Evolutionary conservation across 2,329 filamentous ascomycete species (phyloP), one percentile per base, ranked within the genome.

Genomic region (Coniochaeta prunicola): DNA sequence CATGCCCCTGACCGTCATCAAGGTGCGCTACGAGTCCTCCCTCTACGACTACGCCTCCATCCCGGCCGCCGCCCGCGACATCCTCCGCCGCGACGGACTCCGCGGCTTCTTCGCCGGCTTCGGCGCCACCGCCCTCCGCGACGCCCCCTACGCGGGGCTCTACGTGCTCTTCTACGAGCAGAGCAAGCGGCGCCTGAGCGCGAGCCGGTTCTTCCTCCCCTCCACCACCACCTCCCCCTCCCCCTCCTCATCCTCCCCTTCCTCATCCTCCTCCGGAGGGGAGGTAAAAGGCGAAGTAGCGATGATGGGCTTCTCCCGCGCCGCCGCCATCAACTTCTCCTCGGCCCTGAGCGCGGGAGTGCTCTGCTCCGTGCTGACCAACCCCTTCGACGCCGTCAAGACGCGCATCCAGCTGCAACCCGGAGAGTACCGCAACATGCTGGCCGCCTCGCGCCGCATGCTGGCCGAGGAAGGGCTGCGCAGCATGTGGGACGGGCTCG

Each of bases 381-480:
- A 99, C 71, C 94, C 94, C 0, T 97, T 97, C 68, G 94, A 99
- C 73, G 92, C 92, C 0, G 87, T 97, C 72, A 99, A 99, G 77
- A 99, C 94, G 24, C 80, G 94, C 56, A 86, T 99, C 65, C 94
- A 99, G 75, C 80, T 99, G 34, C 90, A 96, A 77, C 94, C 94
- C 3, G 79, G 79, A 7, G 81, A 84, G 59, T 99, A 97, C 69
- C 80, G 81, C 34, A 97, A 97, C 68, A 90, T 93, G 81, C 73
- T 90, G 64, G 85, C 89, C 62, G 91, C 92, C 0, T 86, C 82
- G 42, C 82, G 79, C 67, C 81, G 86, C 69, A 96, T 99, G 89
- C 71, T 97, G 4, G 74, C 76, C 1, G 89, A 96, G 66, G 93
- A 97, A 63, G 93, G 93, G 0, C 66, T 89, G 21, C 81, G 88